Conservation (phyloP, 352 stramenopile species). For the Phytophthora rubi region DNA sequence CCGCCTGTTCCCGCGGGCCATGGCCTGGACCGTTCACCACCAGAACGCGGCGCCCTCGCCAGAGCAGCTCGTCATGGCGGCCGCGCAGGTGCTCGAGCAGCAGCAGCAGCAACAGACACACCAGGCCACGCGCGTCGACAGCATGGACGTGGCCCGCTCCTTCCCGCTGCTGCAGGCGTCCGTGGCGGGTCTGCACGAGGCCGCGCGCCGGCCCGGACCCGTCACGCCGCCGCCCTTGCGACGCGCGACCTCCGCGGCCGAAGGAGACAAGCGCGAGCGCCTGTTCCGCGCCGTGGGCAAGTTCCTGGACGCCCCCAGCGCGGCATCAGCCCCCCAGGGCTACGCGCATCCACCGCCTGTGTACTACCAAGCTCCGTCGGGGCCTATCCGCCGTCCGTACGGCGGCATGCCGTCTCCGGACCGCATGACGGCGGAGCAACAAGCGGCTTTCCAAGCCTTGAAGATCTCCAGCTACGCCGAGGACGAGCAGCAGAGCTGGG, state of each 20-base stretch:
- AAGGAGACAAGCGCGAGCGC: slow-evolving; percentile 41
- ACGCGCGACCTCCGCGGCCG: background rate
- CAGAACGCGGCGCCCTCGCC: slow-evolving; percentile 28
- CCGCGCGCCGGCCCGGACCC: background rate
- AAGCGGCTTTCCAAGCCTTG: slow-evolving; percentile 45
- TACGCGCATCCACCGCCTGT: slow-evolving; percentile 5
- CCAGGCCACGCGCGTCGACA: background rate
- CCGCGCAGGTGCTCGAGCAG: slow-evolving; percentile 18
- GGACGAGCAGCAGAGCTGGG: slow-evolving; percentile 30
- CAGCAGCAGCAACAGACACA: slow-evolving; percentile 1
- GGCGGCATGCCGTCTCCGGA: slow-evolving; percentile 34
- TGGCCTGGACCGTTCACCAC: slow-evolving; percentile 60
- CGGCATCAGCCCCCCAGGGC: background rate
- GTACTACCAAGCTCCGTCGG: slow-evolving; percentile 22
- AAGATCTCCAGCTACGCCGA: slow-evolving; percentile 41
- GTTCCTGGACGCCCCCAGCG: slow-evolving; percentile 36
- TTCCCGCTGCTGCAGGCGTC: slow-evolving; percentile 50
- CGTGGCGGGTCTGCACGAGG: background rate
- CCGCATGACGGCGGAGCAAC: slow-evolving; percentile 36
- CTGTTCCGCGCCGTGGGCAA: slow-evolving; percentile 67
- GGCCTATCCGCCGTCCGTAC: slow-evolving; percentile 6
- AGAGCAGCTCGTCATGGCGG: slow-evolving; percentile 19
- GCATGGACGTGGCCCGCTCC: slow-evolving; percentile 40
- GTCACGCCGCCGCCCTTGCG: slow-evolving; percentile 2
- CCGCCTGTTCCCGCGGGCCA: slow-evolving; percentile 66